Conservation (phyloP, 1,284 basidiomycete species). For the Boletus sp. region DNA sequence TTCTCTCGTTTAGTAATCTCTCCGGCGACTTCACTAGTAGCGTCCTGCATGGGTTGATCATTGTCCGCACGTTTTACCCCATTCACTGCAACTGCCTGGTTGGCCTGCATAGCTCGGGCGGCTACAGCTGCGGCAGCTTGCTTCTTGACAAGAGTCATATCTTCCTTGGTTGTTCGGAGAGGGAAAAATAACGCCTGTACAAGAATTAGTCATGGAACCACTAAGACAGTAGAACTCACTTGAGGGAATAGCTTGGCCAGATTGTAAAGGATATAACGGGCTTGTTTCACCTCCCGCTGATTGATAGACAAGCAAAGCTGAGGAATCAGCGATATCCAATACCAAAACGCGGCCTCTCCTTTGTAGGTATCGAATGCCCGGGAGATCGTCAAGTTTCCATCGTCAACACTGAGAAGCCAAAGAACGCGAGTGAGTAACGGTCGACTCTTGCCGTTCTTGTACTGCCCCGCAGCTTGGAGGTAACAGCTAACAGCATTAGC, state of each 20-base stretch:
- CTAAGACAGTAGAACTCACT: conserved; percentile 49
- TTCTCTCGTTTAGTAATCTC: conserved; percentile 38
- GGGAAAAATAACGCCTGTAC: conserved; percentile 93
- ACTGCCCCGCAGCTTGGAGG: conserved; percentile 94
- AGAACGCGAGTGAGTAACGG: conserved; percentile 91
- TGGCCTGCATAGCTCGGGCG: conserved; percentile 37
- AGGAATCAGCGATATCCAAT: conserved; percentile 98
- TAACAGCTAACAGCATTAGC: conserved; percentile 97
- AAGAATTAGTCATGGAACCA: conserved; percentile 19
- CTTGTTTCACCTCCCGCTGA: conserved; percentile 92
- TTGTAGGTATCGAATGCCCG: conserved; percentile 96
- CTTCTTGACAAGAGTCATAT: conserved; percentile 66
- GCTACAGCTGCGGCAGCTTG: conserved; percentile 45
- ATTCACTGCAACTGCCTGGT: conserved; percentile 28
- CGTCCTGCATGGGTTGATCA: conserved; percentile 40
- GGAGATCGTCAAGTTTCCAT: conserved; percentile 75
- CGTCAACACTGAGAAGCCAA: conserved; percentile 97
- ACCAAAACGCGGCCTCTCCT: conserved; percentile 97
- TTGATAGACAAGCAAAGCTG: conserved; percentile 93
- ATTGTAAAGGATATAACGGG: conserved; percentile 86
- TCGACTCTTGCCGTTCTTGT: conserved; percentile 94
- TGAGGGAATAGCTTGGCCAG: conserved; percentile 95
- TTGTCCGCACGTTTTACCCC: conserved; percentile 36
- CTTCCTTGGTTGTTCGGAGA: conserved; percentile 90
- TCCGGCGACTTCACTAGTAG: conserved; percentile 32